Evolutionary conservation across 2,329 filamentous ascomycete species (phyloP), one percentile per base, ranked within the genome.

Genomic region (Cladosporium sp.): DNA sequence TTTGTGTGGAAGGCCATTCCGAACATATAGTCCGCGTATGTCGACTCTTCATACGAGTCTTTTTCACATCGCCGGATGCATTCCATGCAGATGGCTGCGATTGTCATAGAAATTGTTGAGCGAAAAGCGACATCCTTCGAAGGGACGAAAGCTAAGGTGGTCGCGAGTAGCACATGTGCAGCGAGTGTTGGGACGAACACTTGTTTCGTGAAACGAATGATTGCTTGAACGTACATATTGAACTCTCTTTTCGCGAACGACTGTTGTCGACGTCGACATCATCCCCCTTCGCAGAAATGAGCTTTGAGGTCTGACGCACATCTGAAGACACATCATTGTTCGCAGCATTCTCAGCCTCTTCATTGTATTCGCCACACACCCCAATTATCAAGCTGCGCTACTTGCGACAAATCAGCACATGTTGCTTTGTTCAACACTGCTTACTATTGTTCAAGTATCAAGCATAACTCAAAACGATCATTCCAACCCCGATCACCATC

Each of bases 11-110:
- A 51, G 12, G 54, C 45, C 7, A 57, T 19, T 19, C 45, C 54
- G 45, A 51, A 57, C 37, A 50, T 49, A 39, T 57, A 57, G 36
- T 57, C 54, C n/a, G 54, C 54, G 13, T 36, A 51, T 20, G 35
- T 34, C 7, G 45, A 34, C n/a, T 34, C 13, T 35, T 49, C 47
- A 36, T 42, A 50, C 24, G 22, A 50, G 10, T 36, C 32, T n/a
- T 24, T 20, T 15, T 20, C 13, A 10, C 36, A 37, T 5, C 35
- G 54, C 13, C 36, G 37, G 35, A 57, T 57, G 35, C 45, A n/a
- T 35, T 51, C 35, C 13, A 51, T 22, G 24, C 54, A 57, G n/a
- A 57, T 25, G 4, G 45, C 45, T 9, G 24, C 36, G 32, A 47
- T 57, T 12, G 36, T 19, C 13, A n/a, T 24, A 10, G 54, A 40